These are phyloP conservation scores for Zoysia pacifica DNA, from an alignment of 176 grass and related monocot genomes.

Conservation along the genomic window DNA sequence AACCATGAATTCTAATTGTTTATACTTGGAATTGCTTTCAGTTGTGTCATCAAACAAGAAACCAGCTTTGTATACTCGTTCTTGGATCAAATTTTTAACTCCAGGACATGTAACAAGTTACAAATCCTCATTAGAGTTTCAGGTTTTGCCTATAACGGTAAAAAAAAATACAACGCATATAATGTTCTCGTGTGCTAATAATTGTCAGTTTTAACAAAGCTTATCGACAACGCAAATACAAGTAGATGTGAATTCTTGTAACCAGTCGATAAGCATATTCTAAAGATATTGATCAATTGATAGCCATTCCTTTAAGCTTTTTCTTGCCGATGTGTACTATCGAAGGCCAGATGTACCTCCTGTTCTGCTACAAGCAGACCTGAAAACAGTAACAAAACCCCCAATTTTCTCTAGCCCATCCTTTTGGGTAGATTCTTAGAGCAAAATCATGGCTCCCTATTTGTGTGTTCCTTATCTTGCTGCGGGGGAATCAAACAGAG, in stretches of 20 bases:
- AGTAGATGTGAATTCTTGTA: not conserved
- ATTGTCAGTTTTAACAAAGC: constrained; percentile 40
- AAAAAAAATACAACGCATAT: constrained; percentile 12
- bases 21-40: constrained; percentile 25
- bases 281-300: constrained; percentile 1
- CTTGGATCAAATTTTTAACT: constrained; percentile 8
- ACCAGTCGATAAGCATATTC: not conserved
- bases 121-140: constrained; percentile 33
- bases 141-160: not conserved
- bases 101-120: not conserved
- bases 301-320: not conserved
- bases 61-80: constrained; percentile 22
- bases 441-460: constrained; percentile 9
- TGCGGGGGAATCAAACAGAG: not conserved
- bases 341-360: constrained; percentile 7
- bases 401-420: constrained; percentile 43
- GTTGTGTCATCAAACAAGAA: constrained; percentile 30
- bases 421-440: constrained; percentile 26
- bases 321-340: constrained; percentile 9
- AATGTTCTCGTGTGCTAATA: constrained; percentile 28
- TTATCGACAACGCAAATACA: constrained; percentile 25
- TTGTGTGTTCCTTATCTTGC: not conserved
- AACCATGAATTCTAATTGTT: constrained; percentile 29
- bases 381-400: constrained; percentile 8
- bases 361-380: constrained; percentile 14